Conservation (phyloP, 2,329 filamentous ascomycete genomes). For the Exutisphaerella laricina region DNA sequence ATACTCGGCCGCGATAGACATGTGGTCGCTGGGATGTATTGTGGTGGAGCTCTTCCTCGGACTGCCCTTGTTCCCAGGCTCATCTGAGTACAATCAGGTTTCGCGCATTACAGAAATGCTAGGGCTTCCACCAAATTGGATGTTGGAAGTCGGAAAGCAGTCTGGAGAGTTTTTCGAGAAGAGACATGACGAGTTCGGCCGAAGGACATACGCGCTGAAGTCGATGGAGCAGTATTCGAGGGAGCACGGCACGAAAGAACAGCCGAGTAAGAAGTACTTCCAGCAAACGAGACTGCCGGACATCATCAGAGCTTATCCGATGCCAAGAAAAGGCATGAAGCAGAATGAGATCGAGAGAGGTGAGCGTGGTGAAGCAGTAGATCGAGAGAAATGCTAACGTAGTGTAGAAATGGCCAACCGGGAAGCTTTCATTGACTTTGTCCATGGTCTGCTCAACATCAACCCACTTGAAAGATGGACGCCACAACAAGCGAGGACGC, state of each 20-base stretch:
- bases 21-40: constrained; percentile 99
- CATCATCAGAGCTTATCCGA: constrained; percentile 95
- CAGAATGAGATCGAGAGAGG: constrained; percentile 92
- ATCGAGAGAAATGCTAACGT: constrained; percentile 16
- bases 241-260: constrained; percentile 93
- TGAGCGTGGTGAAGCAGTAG: constrained; percentile 42
- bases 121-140: constrained; percentile 93
- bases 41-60: constrained; percentile 96
- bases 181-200: constrained; percentile 80
- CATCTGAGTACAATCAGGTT: constrained; percentile 98
- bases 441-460: constrained; percentile 84
- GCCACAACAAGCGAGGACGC: constrained; percentile 91
- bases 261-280: constrained; percentile 99
- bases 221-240: constrained; percentile 97
- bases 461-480: constrained; percentile 97
- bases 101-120: constrained; percentile 98
- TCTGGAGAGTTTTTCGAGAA: constrained; percentile 97
- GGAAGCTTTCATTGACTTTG: constrained; percentile 96
- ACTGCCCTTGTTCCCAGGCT: constrained; percentile 89
- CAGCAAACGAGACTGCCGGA: constrained; percentile 88
- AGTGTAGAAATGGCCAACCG: constrained; percentile 92
- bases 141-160: constrained; percentile 98
- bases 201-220: constrained; percentile 86
- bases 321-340: constrained; percentile 99
- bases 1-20: constrained; percentile 97